phyloP scores from a whole-genome alignment of 2,329 filamentous ascomycete genomes.

The Pyrenophora seminiperda region DNA sequence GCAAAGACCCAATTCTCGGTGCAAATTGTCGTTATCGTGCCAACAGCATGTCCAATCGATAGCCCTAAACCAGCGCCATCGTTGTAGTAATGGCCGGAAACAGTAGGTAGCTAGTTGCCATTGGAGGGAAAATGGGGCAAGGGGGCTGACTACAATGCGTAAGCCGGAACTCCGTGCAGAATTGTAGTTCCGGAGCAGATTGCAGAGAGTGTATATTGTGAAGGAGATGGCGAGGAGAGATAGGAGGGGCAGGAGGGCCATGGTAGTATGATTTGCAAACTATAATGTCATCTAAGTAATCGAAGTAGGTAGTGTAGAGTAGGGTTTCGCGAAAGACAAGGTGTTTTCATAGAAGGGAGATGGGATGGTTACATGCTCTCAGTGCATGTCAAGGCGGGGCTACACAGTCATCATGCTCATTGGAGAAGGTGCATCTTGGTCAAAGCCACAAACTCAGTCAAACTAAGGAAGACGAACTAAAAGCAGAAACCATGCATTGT shows the following conservation, averaged over 20 bases:
- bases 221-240: constrained; percentile 4
- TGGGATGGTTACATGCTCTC: not conserved
- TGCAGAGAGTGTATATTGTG: not conserved
- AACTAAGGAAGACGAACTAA: too few species aligned
- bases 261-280: not conserved
- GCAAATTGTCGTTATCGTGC: constrained; percentile 17
- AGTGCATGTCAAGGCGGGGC: not conserved
- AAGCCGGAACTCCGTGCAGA: constrained; percentile 21
- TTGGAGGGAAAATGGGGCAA: constrained; percentile 20
- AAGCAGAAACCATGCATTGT: too few species aligned
- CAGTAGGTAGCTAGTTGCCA: constrained; percentile 16
- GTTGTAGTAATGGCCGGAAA: not conserved
- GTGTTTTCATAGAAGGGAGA: too few species aligned
- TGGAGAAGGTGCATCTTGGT: not conserved
- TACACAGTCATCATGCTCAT: not conserved
- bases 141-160: constrained; percentile 19
- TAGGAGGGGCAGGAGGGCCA: constrained; percentile 7
- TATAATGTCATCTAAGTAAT: too few species aligned
- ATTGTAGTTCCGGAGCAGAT: constrained; percentile 23
- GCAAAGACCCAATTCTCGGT: constrained; percentile 19
- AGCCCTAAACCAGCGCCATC: constrained; percentile 21
- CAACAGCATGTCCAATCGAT: constrained; percentile 24
- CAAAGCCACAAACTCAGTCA: too few species aligned
- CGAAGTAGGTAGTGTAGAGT: too few species aligned
- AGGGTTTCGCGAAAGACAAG: too few species aligned